Percentiles rank a stretch among this genome's conserved stretches.
Evolutionary conservation across 2,329 filamentous ascomycete genomes (phyloP).

Genomic region (Curvularia eragrostidis): DNA sequence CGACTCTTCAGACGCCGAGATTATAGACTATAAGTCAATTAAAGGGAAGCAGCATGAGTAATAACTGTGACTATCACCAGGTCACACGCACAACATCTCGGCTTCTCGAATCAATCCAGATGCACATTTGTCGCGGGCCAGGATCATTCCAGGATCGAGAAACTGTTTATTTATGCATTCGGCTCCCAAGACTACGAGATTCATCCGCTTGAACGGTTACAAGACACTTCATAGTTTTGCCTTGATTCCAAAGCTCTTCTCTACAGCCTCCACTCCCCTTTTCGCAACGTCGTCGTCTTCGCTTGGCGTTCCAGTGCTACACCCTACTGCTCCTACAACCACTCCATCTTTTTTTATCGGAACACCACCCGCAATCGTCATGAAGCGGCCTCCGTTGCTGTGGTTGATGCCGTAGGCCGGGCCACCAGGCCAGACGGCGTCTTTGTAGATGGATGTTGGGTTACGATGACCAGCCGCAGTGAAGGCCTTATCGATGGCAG

Average conservation of each 20-base stretch:
- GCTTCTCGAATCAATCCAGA: neutral
- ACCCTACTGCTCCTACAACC: constrained; percentile 62
- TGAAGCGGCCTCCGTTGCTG: constrained; percentile 61
- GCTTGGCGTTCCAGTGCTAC: constrained; percentile 61
- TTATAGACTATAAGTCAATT: neutral
- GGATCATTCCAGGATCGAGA: neutral
- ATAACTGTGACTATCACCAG: neutral
- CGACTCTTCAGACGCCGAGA: neutral
- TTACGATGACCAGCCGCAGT: constrained; percentile 62
- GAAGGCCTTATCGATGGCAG: constrained; percentile 69
- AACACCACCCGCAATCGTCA: constrained; percentile 61
- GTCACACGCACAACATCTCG: neutral
- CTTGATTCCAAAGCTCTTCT: constrained; percentile 45
- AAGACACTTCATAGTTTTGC: constrained; percentile 48
- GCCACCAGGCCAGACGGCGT: constrained; percentile 61
- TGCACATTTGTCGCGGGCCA: neutral
- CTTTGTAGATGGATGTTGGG: constrained; percentile 61
- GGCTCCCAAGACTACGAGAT: neutral
- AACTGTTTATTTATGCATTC: neutral
- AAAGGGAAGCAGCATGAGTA: neutral
- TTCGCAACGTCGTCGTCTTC: constrained; percentile 62
- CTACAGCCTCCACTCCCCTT: constrained; percentile 59
- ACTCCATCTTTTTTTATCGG: constrained; percentile 57
- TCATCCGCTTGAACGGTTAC: neutral
- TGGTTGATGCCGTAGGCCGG: constrained; percentile 60